Percentiles rank a stretch among this genome's conserved stretches.
Evolutionary conservation across 2,329 filamentous ascomycete genomes (phyloP).

Genomic region (Penicillium sp.): DNA sequence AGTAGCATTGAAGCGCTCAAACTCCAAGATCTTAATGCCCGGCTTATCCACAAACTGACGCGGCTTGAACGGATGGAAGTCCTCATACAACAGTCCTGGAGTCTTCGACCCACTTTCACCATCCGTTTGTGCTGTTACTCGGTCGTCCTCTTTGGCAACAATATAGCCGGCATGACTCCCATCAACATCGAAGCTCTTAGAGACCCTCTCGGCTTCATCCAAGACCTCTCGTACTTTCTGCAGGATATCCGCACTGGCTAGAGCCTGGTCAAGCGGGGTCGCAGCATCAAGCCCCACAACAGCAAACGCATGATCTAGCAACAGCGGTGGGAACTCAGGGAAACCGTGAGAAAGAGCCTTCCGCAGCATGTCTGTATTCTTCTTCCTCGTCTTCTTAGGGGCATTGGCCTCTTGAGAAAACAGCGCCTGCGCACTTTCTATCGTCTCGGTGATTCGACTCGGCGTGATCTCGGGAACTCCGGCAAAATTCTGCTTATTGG

Average conservation of each 20-base stretch:
- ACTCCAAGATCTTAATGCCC: conserved; percentile 68
- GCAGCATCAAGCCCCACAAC: conserved; percentile 68
- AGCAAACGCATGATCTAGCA: conserved; percentile 83
- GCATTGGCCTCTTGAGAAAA: conserved; percentile 37
- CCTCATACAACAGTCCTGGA: conserved; percentile 71
- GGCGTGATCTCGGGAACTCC: conserved; percentile 74
- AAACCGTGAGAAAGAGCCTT: conserved; percentile 81
- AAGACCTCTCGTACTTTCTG: conserved; percentile 68
- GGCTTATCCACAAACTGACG: conserved; percentile 72
- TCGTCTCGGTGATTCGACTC: conserved; percentile 67
- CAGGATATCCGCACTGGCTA: conserved; percentile 65
- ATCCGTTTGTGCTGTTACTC: conserved; percentile 39
- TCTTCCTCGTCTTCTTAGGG: conserved; percentile 70
- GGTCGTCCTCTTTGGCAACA: conserved; percentile 63
- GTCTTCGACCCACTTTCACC: conserved; percentile 38
- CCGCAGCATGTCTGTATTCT: conserved; percentile 71
- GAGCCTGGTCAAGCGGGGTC: conserved; percentile 65
- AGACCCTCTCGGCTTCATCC: conserved; percentile 66
- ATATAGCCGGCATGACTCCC: conserved; percentile 79
- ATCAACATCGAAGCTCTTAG: conserved; percentile 67
- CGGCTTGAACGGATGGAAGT: conserved; percentile 92
- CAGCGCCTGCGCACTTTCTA: conserved; percentile 61
- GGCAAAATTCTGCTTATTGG: conserved; percentile 78
- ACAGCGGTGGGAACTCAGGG: conserved; percentile 80
- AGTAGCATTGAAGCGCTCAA: conserved; percentile 84